Percentiles rank a stretch among this genome's conserved stretches.
Evolutionary conservation across 257 asterid species (phyloP).

Genomic region (Solanum phureja): DNA sequence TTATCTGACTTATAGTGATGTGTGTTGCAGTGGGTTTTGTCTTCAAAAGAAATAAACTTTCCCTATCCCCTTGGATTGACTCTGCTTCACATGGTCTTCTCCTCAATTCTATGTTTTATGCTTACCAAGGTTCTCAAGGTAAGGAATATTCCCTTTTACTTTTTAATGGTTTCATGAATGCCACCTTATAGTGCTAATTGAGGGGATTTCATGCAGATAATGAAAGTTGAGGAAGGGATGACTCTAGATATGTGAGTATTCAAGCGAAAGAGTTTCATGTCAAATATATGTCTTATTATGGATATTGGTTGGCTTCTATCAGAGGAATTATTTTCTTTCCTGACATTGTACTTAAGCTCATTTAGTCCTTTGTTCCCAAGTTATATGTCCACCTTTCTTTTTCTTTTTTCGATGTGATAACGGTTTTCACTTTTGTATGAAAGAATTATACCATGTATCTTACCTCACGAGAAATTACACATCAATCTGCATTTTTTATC

Average conservation of each 20-base stretch:
- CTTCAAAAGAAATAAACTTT: constrained; percentile 87
- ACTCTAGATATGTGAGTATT: constrained; percentile 79
- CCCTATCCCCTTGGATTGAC: constrained; percentile 97
- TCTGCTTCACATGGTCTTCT: constrained; percentile 93
- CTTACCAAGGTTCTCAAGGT: constrained; percentile 91
- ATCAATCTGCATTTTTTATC: not conserved
- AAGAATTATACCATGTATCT: not conserved
- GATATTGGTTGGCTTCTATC: not conserved
- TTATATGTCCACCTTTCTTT: not conserved
- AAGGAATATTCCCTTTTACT: constrained; percentile 1
- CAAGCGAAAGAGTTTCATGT: not conserved
- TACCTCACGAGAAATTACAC: not conserved
- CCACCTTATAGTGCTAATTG: not conserved
- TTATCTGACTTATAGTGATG: not conserved
- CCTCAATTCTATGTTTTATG: constrained; percentile 75
- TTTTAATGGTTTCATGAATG: not conserved
- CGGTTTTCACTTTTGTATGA: not conserved
- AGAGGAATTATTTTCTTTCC: not conserved
- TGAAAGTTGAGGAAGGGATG: constrained; percentile 94
- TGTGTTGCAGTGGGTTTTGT: constrained; percentile 87
- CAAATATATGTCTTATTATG: not conserved
- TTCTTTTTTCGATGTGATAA: not conserved
- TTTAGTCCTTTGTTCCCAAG: not conserved
- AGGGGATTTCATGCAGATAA: constrained; percentile 36
- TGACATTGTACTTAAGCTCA: not conserved